Conservation (phyloP, 805 yeast species). For the Metschnikowia arizonensis region DNA sequence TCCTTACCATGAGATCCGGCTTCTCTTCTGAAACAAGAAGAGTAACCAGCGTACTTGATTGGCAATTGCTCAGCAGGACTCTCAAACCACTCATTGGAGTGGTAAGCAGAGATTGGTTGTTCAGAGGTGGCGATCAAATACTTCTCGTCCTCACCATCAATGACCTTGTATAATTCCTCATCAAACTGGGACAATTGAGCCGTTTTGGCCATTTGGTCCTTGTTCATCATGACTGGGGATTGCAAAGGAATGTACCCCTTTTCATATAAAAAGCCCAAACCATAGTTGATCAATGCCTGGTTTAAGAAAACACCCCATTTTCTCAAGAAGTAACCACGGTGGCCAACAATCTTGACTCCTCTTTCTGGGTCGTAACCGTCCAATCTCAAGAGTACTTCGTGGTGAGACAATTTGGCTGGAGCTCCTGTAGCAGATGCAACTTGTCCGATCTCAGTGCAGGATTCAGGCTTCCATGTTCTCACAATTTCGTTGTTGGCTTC, state of each 20-base stretch:
- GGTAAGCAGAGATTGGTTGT: conserved; percentile 98
- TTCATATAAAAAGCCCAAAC: conserved; percentile 74
- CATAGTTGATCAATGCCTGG: conserved; percentile 97
- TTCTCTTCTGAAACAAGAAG: conserved; percentile 98
- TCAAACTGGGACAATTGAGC: conserved; percentile 98
- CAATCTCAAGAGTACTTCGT: conserved; percentile 86
- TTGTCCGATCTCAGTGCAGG: conserved; percentile 52
- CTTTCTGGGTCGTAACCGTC: conserved; percentile 99
- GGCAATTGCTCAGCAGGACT: conserved; percentile 96
- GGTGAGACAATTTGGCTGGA: conserved; percentile 83
- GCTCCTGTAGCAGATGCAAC: conserved; percentile 74
- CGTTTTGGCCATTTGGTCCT: conserved; percentile 98
- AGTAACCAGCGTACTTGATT: conserved; percentile 93
- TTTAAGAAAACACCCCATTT: conserved; percentile 94
- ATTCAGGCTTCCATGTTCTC: conserved; percentile 83
- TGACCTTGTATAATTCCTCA: conserved; percentile 94
- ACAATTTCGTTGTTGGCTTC: conserved; percentile 90
- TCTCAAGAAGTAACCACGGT: conserved; percentile 96
- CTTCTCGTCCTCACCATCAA: conserved; percentile 97
- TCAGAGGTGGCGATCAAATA: conserved; percentile 97
- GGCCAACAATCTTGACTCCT: conserved; percentile 96
- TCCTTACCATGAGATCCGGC: conserved; percentile 99
- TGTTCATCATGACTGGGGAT: conserved; percentile 99
- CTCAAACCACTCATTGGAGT: conserved; percentile 97
- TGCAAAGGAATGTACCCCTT: conserved; percentile 86